Evolutionary conservation across 805 yeast species (phyloP).

Genomic region (Schwanniomyces pseudopolymorphus): DNA sequence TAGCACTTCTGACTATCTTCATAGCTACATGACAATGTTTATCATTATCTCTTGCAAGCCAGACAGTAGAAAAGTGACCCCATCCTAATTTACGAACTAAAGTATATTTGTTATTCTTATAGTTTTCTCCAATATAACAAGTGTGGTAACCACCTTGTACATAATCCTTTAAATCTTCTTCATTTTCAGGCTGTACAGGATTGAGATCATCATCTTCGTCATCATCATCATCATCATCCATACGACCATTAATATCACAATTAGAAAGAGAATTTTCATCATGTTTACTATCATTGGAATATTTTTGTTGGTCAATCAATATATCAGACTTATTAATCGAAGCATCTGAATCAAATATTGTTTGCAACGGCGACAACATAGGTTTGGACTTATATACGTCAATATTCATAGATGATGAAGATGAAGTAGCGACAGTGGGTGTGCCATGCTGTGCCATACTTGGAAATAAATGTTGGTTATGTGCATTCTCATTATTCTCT

Average conservation of each 20-base stretch:
- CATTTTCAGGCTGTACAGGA: constrained; percentile 50
- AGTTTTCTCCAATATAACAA: constrained; percentile 81
- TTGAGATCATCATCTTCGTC: constrained; percentile 24
- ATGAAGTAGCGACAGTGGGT: constrained; percentile 30
- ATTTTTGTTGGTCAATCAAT: constrained; percentile 8
- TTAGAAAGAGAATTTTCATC: constrained; percentile 7
- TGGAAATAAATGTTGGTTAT: constrained; percentile 19
- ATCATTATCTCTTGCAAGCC: constrained; percentile 71
- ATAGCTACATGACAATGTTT: constrained; percentile 80
- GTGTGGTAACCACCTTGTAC: constrained; percentile 96
- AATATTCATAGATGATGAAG: constrained; percentile 24
- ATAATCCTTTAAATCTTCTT: constrained; percentile 85
- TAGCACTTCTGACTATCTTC: constrained; percentile 89
- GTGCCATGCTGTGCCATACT: constrained; percentile 22
- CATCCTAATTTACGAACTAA: constrained; percentile 92
- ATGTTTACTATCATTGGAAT: background rate
- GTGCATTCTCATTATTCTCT: constrained; percentile 10
- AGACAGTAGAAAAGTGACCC: constrained; percentile 98
- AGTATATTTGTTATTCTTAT: constrained; percentile 71
- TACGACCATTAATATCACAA: constrained; percentile 6
- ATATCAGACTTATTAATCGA: constrained; percentile 4
- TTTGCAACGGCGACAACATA: constrained; percentile 34
- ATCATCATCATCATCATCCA: constrained; percentile 20
- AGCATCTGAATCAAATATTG: constrained; percentile 26
- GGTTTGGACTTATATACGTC: constrained; percentile 27